These are phyloP conservation scores for Naganishia albida DNA, from an alignment of 1,284 basidiomycete genomes.

Conservation along the genomic window DNA sequence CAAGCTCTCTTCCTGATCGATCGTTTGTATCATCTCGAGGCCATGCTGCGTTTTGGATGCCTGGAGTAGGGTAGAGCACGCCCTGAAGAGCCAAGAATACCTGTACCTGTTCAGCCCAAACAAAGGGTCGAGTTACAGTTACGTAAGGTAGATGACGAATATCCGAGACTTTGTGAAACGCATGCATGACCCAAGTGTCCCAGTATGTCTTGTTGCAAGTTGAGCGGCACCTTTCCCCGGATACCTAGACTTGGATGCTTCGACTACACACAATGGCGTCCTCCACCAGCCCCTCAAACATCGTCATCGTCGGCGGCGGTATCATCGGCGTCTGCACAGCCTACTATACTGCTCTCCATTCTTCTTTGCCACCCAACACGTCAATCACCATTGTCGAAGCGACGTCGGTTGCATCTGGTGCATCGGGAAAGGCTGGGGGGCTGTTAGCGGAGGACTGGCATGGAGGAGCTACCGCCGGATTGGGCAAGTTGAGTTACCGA, in stretches of 20 bases:
- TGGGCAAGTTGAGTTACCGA: conserved; percentile 58
- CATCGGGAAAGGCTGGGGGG: conserved; percentile 87
- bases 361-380: conserved; percentile 34
- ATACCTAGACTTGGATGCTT: background rate
- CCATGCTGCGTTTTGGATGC: too few species aligned
- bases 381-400: conserved; percentile 72
- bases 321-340: conserved; percentile 84
- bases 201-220: background rate
- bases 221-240: background rate
- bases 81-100: too few species aligned
- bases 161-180: background rate
- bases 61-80: too few species aligned
- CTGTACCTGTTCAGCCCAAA: conserved; percentile 5
- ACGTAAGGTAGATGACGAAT: conserved; percentile 18
- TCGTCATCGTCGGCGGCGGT: conserved; percentile 59
- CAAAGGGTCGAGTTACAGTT: background rate
- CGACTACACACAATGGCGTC: conserved; percentile 15
- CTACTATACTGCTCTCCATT: conserved; percentile 46
- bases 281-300: conserved; percentile 7
- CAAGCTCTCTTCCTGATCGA: too few species aligned
- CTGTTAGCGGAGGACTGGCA: conserved; percentile 83
- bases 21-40: too few species aligned
- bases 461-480: conserved; percentile 54
- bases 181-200: background rate
- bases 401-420: conserved; percentile 62